These are phyloP conservation scores for Allantophomopsis lycopodina DNA, from an alignment of 2,329 filamentous ascomycete species.

Conservation along the genomic window DNA sequence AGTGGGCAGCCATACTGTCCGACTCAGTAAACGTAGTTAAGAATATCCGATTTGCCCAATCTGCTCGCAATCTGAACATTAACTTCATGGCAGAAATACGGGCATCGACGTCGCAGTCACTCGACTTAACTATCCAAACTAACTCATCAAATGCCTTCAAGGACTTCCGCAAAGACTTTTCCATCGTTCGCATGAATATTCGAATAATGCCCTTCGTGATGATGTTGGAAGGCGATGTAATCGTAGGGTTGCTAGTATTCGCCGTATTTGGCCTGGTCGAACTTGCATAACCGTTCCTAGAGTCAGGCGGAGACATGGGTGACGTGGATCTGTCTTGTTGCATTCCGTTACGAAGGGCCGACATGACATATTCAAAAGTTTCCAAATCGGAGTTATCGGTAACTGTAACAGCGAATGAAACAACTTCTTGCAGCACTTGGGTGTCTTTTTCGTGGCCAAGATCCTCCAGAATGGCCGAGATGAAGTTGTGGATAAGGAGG, in stretches of 20 bases:
- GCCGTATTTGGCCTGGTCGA: neutral
- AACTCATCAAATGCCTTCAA: constrained; percentile 47
- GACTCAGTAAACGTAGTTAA: constrained; percentile 59
- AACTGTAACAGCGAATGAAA: constrained; percentile 50
- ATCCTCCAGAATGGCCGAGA: constrained; percentile 45
- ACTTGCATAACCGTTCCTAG: neutral
- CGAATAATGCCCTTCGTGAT: constrained; percentile 58
- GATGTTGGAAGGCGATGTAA: constrained; percentile 48
- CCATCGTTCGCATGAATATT: constrained; percentile 65
- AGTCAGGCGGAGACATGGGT: constrained; percentile 15
- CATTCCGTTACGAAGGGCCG: constrained; percentile 36
- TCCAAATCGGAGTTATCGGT: constrained; percentile 42
- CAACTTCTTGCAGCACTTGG: constrained; percentile 47
- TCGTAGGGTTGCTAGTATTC: constrained; percentile 6
- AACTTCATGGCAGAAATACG: constrained; percentile 64
- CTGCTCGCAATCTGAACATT: constrained; percentile 70
- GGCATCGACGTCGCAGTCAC: constrained; percentile 49
- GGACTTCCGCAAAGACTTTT: constrained; percentile 50
- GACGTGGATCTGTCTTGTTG: constrained; percentile 28
- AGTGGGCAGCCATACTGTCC: constrained; percentile 54
- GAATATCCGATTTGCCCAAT: constrained; percentile 66
- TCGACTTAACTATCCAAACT: constrained; percentile 46
- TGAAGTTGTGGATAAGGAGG: constrained; percentile 41
- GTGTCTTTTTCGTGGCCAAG: constrained; percentile 51
- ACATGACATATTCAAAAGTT: constrained; percentile 44